A percentile compares a stretch with the other conserved stretches of the same genome.
Evolutionary conservation across 176 grass and related monocot species (phyloP).

Genomic region (Luzula sylvatica): DNA sequence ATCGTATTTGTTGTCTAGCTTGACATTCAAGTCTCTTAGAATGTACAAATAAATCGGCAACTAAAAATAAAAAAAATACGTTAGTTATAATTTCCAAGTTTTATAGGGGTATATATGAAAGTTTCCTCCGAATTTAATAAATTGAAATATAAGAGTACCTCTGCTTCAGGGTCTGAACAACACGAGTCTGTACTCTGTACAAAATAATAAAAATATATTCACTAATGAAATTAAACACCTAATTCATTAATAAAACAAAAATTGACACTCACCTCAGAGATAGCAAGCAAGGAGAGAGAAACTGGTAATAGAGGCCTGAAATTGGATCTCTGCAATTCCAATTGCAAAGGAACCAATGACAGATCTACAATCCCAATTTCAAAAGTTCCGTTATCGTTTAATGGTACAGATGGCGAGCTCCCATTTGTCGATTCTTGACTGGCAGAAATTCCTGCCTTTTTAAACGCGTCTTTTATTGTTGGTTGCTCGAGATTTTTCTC

Average conservation of each 20-base stretch:
- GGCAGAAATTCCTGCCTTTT: conserved; percentile 51
- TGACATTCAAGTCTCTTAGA: conserved; percentile 58
- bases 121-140: conserved; percentile 4
- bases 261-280: conserved; percentile 48
- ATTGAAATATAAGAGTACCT: conserved; percentile 48
- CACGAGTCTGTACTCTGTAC: conserved; percentile 40
- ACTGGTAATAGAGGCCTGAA: conserved; percentile 63
- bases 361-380: conserved; percentile 63
- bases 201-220: neutral
- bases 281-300: conserved; percentile 59
- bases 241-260: neutral
- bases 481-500: conserved; percentile 52
- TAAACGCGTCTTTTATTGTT: conserved; percentile 63
- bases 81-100: neutral
- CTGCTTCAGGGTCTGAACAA: conserved; percentile 52
- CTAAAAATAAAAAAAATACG: conserved; percentile 31
- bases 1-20: conserved; percentile 49
- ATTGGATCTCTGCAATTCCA: conserved; percentile 80
- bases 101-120: neutral
- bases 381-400: conserved; percentile 35
- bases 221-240: neutral
- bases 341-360: conserved; percentile 35
- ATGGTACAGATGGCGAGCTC: conserved; percentile 34
- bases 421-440: conserved; percentile 49
- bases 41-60: conserved; percentile 74